phyloP scores from a whole-genome alignment of 2,329 filamentous ascomycete species.

The Colletotrichum ledebouriae region DNA sequence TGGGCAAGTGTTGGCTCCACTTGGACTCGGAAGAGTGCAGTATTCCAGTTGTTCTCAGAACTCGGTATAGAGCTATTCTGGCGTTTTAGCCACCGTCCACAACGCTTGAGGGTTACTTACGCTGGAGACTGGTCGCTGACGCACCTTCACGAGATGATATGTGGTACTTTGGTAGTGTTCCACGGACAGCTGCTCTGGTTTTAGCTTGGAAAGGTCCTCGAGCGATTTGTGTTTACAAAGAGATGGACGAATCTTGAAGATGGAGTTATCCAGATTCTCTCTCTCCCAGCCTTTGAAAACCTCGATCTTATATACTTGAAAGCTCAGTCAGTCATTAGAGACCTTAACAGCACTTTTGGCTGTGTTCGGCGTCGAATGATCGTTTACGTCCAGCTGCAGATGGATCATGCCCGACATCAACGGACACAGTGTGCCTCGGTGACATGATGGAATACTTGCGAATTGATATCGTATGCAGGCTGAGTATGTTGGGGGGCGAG shows the following conservation, averaged over 20 bases:
- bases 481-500: conserved; percentile 3
- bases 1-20: conserved; percentile 40
- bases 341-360: background rate
- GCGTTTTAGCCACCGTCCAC: background rate
- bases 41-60: background rate
- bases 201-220: too few species aligned
- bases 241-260: background rate
- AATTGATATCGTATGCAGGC: conserved; percentile 9
- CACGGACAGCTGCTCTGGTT: too few species aligned
- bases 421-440: conserved; percentile 19
- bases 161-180: too few species aligned
- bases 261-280: background rate
- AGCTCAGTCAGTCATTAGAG: background rate
- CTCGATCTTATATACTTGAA: conserved; percentile 18
- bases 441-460: background rate
- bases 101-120: background rate
- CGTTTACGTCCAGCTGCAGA: conserved; percentile 23
- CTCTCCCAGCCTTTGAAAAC: background rate
- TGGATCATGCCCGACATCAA: conserved; percentile 9
- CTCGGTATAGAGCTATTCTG: too few species aligned
- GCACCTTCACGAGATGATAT: background rate
- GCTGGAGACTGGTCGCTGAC: background rate
- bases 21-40: background rate
- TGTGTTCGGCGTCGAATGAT: background rate
- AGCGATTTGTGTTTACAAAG: too few species aligned